Base-by-base conservation (phyloP, 176 grass and related monocot genomes). In the Thinopyrum elongatum region DNA sequence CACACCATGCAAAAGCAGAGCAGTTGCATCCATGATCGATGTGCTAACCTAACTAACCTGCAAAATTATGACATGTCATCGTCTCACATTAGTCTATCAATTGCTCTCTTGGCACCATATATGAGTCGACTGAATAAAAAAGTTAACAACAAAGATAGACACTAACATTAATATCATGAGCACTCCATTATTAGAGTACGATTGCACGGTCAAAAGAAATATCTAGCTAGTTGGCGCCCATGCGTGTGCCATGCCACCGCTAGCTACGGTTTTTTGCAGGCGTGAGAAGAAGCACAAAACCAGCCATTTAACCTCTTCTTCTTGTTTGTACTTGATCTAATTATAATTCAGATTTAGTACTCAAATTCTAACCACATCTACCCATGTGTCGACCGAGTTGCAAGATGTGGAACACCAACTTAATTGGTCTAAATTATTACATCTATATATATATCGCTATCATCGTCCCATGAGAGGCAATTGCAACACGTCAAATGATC, bases 1-100 rank as follows among this genome's bases (percentile, higher is more conserved):
- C 27, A 78, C 76, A 36, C 51, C 13, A 68, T 64, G 68, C 82
- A 89, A 27, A 21, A 81, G 9, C 77, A 76, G 27, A 34, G 58
- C 36, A 15, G 11, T 44, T 72, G 69, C 69, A 42, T 72, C 69
- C 36, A 41, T 7, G 69, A 44, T 44, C 10, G 41, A 72, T 26
- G 10, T 25, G 36, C 69, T 72, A 42, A 14, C 11, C 69, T 25
- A 72, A n/a, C 34, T 39, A 70, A 25, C 69, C 21, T 8, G 11
- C 69, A 72, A 41, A 65, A n/a, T 42, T 0, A 14, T 1, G 69
- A 72, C 69, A 36, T 72, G 21, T 42, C 25, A 25, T 8, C 10
- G 6, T 3, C 36, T 0, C 36, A 71, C 22, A 23, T 72, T 42
- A 42, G 22, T 25, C 22, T 72, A 39, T n/a, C 21, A 39, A 10